These are phyloP conservation scores for Cercophora sp. DNA, from an alignment of 495 filamentous ascomycete species.

Conservation along the genomic window DNA sequence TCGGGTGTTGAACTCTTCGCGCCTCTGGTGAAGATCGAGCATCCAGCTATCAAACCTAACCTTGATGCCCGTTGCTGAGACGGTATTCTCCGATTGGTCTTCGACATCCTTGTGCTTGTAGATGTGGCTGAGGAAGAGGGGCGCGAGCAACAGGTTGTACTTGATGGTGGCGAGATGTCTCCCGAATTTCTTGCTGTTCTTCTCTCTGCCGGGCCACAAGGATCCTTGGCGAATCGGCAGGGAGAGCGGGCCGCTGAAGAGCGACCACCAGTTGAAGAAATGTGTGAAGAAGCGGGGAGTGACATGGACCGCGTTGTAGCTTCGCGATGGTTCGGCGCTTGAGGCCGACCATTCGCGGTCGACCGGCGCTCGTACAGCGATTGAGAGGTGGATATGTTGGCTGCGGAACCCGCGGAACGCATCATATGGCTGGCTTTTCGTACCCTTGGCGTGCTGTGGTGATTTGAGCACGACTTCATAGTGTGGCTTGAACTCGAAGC, in stretches of 20 bases:
- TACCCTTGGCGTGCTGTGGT: constrained; percentile 63
- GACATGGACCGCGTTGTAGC: constrained; percentile 93
- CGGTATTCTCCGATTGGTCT: constrained; percentile 72
- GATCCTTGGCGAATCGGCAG: constrained; percentile 88
- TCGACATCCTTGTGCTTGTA: constrained; percentile 98
- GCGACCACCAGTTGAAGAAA: constrained; percentile 96
- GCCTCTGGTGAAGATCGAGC: constrained; percentile 90
- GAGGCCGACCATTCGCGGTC: constrained; percentile 75
- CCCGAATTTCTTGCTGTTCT: constrained; percentile 97
- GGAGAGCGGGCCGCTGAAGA: constrained; percentile 93
- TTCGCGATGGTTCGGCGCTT: constrained; percentile 67
- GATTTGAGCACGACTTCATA: constrained; percentile 85
- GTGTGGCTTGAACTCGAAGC: constrained; percentile 85
- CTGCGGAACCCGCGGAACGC: constrained; percentile 92
- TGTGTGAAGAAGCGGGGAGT: constrained; percentile 95
- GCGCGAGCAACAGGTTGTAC: constrained; percentile 89
- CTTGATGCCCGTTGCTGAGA: constrained; percentile 91
- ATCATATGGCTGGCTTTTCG: constrained; percentile 65
- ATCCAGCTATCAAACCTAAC: constrained; percentile 92
- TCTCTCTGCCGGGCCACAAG: constrained; percentile 86
- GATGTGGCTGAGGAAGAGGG: constrained; percentile 89
- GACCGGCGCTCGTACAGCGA: constrained; percentile 79
- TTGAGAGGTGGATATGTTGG: constrained; percentile 89
- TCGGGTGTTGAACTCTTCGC: constrained; percentile 82
- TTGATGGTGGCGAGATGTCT: constrained; percentile 95